These are phyloP conservation scores for Naganishia sp. DNA, from an alignment of 1,284 basidiomycete genomes.

Conservation along the genomic window DNA sequence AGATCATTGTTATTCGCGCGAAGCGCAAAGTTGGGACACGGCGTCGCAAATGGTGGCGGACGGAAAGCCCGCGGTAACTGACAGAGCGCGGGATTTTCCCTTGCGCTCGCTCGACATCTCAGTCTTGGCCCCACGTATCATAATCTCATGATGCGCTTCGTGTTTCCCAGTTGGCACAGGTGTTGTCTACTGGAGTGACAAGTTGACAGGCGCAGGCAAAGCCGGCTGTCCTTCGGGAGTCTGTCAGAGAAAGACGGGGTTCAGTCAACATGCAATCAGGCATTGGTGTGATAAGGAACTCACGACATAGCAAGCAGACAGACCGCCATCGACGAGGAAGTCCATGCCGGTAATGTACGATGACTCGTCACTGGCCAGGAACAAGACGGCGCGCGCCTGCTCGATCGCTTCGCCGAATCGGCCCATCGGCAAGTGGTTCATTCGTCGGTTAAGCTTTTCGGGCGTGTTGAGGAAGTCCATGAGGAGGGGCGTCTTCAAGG, in stretches of 20 bases:
- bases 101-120: no score
- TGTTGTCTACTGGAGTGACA: no score
- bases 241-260: slow-evolving; percentile 29
- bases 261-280: not conserved
- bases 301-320: slow-evolving; percentile 81
- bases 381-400: slow-evolving; percentile 85
- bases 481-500: slow-evolving; percentile 86
- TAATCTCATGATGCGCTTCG: no score
- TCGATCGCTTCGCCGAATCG: slow-evolving; percentile 95
- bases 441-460: slow-evolving; percentile 86
- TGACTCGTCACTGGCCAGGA: slow-evolving; percentile 61
- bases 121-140: no score
- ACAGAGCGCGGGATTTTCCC: no score
- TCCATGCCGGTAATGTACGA: slow-evolving; percentile 73
- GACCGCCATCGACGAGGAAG: slow-evolving; percentile 89
- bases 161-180: no score
- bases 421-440: slow-evolving; percentile 94
- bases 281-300: slow-evolving; percentile 31
- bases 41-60: no score
- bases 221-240: slow-evolving; percentile 43
- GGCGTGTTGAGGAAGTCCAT: slow-evolving; percentile 99
- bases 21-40: no score
- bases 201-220: slow-evolving; percentile 36
- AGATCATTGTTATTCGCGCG: no score
- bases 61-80: no score